Evolutionary conservation across 192 early-diverging fungal species (phyloP).

Genomic region (Gigaspora rosea): DNA sequence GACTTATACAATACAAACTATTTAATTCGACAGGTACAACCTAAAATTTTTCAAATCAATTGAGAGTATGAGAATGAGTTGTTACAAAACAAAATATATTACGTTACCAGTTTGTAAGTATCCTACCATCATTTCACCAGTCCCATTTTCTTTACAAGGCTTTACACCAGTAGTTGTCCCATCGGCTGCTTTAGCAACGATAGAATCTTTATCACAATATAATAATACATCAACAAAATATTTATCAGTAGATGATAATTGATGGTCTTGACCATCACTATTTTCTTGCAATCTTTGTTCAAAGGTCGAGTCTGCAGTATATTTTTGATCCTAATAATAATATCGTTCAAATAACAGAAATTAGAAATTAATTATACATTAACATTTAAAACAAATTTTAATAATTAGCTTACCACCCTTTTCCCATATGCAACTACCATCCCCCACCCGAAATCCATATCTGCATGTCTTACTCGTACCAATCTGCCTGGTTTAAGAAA

Average conservation of each 20-base stretch:
- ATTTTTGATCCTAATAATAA: no score
- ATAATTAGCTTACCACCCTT: slow-evolving; percentile 30
- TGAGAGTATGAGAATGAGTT: not conserved
- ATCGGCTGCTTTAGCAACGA: slow-evolving; percentile 48
- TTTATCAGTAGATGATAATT: slow-evolving; percentile 1
- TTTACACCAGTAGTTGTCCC: slow-evolving; percentile 49
- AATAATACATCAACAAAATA: slow-evolving; percentile 88
- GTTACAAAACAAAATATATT: not conserved
- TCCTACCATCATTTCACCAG: slow-evolving; percentile 49
- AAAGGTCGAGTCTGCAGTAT: no score
- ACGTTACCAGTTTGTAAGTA: not conserved
- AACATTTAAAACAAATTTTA: slow-evolving; percentile 72
- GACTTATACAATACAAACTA: slow-evolving; percentile 70
- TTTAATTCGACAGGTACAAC: slow-evolving; percentile 80
- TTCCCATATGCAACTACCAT: slow-evolving; percentile 75
- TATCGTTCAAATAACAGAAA: no score
- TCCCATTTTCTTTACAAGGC: slow-evolving; percentile 53
- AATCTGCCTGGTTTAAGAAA: slow-evolving; percentile 92
- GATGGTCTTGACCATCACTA: no score
- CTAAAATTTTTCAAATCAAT: not conserved
- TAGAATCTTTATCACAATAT: slow-evolving; percentile 70
- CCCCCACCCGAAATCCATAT: slow-evolving; percentile 92
- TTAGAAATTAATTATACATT: no score
- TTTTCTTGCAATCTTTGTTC: no score
- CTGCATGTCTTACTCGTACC: slow-evolving; percentile 57